These are phyloP conservation scores for Basidiobolus heterosporus DNA, from an alignment of 371 early-diverging fungal genomes.

Conservation along the genomic window DNA sequence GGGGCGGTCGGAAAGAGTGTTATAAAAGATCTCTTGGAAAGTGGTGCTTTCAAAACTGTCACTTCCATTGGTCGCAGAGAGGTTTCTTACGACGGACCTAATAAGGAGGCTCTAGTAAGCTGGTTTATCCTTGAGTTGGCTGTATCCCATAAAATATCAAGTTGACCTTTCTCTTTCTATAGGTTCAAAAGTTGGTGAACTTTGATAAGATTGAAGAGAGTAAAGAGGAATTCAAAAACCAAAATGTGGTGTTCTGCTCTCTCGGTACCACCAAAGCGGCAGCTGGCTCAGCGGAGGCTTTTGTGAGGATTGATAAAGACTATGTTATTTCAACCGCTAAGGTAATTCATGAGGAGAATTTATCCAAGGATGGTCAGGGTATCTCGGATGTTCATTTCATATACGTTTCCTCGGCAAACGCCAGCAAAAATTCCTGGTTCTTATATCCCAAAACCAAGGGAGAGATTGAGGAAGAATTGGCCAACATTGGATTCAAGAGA, in stretches of 20 bases:
- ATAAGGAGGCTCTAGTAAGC: slow-evolving; percentile 28
- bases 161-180: slow-evolving; percentile 6
- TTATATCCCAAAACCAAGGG: slow-evolving; percentile 60
- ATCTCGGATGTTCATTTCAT: slow-evolving; percentile 36
- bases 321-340: slow-evolving; percentile 50
- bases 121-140: too few species aligned
- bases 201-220: slow-evolving; percentile 18
- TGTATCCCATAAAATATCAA: too few species aligned
- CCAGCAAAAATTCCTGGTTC: slow-evolving; percentile 37
- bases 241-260: slow-evolving; percentile 39
- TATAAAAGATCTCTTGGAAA: slow-evolving; percentile 35
- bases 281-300: slow-evolving; percentile 45
- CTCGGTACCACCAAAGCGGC: slow-evolving; percentile 50
- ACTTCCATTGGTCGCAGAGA: slow-evolving; percentile 42
- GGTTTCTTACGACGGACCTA: slow-evolving; percentile 28
- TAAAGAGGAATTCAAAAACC: slow-evolving; percentile 1
- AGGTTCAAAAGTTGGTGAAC: slow-evolving; percentile 24
- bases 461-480: slow-evolving; percentile 44
- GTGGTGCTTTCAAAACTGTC: slow-evolving; percentile 37
- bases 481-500: slow-evolving; percentile 36
- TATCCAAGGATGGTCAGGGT: slow-evolving; percentile 12
- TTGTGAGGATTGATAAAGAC: slow-evolving; percentile 53
- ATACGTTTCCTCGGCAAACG: slow-evolving; percentile 36
- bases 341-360: slow-evolving; percentile 36
- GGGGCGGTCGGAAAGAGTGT: slow-evolving; percentile 58